These are phyloP conservation scores for Pichia pseudocactophila DNA, from an alignment of 805 yeast species.

Conservation along the genomic window DNA sequence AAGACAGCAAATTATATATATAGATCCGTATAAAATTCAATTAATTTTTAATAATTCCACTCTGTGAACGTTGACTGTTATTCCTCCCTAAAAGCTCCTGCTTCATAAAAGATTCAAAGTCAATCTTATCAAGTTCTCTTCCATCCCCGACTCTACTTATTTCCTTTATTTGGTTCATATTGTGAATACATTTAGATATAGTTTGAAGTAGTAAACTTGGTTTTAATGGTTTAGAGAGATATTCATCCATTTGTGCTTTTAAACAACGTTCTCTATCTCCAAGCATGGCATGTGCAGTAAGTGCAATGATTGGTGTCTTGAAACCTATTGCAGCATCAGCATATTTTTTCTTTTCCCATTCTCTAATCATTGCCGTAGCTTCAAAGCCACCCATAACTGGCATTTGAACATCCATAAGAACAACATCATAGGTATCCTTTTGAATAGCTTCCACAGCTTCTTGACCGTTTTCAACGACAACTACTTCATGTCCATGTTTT, in stretches of 20 bases:
- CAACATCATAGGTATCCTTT: constrained; percentile 63
- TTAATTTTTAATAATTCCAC: not conserved
- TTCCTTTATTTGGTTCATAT: constrained; percentile 53
- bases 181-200: constrained; percentile 73
- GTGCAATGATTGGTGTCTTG: constrained; percentile 80
- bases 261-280: constrained; percentile 84
- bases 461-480: constrained; percentile 78
- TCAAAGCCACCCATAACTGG: constrained; percentile 95
- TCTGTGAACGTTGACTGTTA: not conserved
- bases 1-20: too few relatives aligned
- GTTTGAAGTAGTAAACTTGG: constrained; percentile 79
- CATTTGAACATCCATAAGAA: constrained; percentile 92
- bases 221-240: constrained; percentile 78
- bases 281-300: constrained; percentile 91
- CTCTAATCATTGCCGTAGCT: constrained; percentile 78
- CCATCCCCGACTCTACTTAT: constrained; percentile 8
- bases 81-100: constrained; percentile 6
- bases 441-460: constrained; percentile 74
- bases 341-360: constrained; percentile 80
- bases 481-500: constrained; percentile 76
- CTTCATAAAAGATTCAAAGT: constrained; percentile 8
- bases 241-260: constrained; percentile 89
- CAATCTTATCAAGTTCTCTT: constrained; percentile 1
- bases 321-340: constrained; percentile 52
- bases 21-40: too few relatives aligned